A percentile compares a stretch with the other conserved stretches of the same genome.
phyloP scores from a whole-genome alignment of 2,329 filamentous ascomycete genomes.

The Fusarium subtropicale region DNA sequence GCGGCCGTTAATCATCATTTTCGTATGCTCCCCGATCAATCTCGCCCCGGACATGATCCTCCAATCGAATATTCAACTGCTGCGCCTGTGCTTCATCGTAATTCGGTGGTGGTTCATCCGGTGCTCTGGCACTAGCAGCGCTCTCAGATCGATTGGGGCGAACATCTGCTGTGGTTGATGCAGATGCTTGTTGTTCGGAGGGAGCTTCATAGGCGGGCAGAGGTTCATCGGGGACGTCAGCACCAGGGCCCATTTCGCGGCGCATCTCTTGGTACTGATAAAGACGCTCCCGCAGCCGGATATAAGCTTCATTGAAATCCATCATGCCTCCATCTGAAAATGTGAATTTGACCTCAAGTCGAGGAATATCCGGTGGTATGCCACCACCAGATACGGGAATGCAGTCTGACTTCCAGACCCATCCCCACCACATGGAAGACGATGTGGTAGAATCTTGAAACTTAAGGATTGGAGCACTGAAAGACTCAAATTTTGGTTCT shows the following conservation, averaged over 20 bases:
- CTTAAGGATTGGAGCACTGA: slow-evolving; percentile 88
- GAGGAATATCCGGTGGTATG: slow-evolving; percentile 77
- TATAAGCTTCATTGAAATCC: slow-evolving; percentile 86
- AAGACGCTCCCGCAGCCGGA: slow-evolving; percentile 84
- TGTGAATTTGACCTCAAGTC: slow-evolving; percentile 83
- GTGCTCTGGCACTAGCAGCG: slow-evolving; percentile 55
- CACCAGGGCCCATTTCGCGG: slow-evolving; percentile 71
- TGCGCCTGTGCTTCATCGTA: slow-evolving; percentile 93
- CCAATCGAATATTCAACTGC: slow-evolving; percentile 67
- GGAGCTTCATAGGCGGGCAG: slow-evolving; percentile 85
- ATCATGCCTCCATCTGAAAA: slow-evolving; percentile 97
- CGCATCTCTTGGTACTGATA: slow-evolving; percentile 83
- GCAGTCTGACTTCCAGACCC: slow-evolving; percentile 85
- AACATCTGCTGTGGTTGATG: slow-evolving; percentile 42
- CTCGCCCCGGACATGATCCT: slow-evolving; percentile 79
- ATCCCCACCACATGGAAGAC: slow-evolving; percentile 91
- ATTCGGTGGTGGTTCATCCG: slow-evolving; percentile 85
- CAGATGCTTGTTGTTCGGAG: slow-evolving; percentile 48
- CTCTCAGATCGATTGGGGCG: slow-evolving; percentile 52
- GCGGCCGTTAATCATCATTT: slow-evolving; percentile 43
- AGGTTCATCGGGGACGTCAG: slow-evolving; percentile 83
- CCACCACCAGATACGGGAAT: slow-evolving; percentile 86
- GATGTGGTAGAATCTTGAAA: slow-evolving; percentile 84
- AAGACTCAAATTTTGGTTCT: slow-evolving; percentile 77
- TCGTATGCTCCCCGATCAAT: slow-evolving; percentile 67